These are phyloP conservation scores for Dictyostelium discoideum DNA, from an alignment of 78 protist genomes.

Conservation along the genomic window DNA sequence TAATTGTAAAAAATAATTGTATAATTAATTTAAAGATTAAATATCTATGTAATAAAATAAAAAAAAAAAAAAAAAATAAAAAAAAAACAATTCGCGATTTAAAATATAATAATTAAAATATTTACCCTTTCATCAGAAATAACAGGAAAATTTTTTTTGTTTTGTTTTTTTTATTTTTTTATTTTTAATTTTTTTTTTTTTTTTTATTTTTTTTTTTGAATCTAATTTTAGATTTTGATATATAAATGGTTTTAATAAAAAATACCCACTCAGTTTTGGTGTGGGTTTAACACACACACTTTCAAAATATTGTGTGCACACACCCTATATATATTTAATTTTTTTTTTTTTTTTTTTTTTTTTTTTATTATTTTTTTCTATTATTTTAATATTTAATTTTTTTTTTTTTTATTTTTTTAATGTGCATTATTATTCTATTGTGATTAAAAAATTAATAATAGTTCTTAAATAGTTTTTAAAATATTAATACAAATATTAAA, in stretches of 20 bases:
- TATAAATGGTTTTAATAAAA: not conserved
- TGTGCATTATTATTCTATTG: constrained; percentile 29
- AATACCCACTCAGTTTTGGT: no score
- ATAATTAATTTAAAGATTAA: no score
- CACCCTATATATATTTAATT: no score
- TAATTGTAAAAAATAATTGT: not conserved
- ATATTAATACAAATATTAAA: not conserved
- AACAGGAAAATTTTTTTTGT: no score
- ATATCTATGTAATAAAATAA: not conserved
- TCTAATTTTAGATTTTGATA: not conserved
- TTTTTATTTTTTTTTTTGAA: no score
- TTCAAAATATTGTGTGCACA: no score
- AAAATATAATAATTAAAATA: no score
- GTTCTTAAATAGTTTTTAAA: not conserved
- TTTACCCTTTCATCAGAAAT: not conserved
- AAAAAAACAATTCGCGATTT: not conserved
- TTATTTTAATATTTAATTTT: not conserved
- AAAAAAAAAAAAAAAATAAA: no score
- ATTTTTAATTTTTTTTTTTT: no score
- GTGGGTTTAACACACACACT: not conserved
- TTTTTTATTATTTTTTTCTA: not conserved
- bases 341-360: no score
- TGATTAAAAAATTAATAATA: not conserved
- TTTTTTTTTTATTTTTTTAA: not conserved
- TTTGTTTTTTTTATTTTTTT: no score